These are phyloP conservation scores for Fusarium liriodendri DNA, from an alignment of 2,329 filamentous ascomycete genomes.

Conservation along the genomic window DNA sequence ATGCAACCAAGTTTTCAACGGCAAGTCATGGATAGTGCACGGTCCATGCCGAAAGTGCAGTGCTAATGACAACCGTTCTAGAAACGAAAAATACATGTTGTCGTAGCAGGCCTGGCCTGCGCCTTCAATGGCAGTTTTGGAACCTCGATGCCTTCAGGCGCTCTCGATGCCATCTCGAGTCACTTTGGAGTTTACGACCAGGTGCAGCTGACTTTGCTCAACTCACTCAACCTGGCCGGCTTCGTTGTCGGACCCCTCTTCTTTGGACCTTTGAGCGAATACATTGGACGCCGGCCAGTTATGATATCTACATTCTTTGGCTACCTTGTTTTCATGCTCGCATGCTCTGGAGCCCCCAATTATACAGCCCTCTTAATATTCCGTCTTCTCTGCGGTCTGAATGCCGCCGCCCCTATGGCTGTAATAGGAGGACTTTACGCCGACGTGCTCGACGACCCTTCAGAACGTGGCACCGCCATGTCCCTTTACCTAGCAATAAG, in stretches of 20 bases:
- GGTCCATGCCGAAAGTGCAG: not conserved
- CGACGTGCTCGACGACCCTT: conserved; percentile 48
- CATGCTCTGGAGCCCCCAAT: conserved; percentile 54
- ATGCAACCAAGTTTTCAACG: conserved; percentile 44
- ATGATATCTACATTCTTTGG: conserved; percentile 49
- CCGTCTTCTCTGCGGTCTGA: conserved; percentile 49
- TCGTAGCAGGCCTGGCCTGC: conserved; percentile 49
- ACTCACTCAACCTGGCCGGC: conserved; percentile 51
- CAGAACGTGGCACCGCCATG: conserved; percentile 47
- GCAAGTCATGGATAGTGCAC: conserved; percentile 22
- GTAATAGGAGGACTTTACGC: conserved; percentile 50
- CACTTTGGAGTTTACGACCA: conserved; percentile 43
- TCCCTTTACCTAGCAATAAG: conserved; percentile 50
- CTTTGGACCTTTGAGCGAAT: conserved; percentile 50
- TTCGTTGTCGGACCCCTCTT: conserved; percentile 50
- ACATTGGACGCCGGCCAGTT: conserved; percentile 48
- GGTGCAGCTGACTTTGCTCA: conserved; percentile 47
- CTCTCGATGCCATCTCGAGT: conserved; percentile 47
- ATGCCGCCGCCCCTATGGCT: conserved; percentile 49
- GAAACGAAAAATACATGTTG: conserved; percentile 48
- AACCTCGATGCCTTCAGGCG: conserved; percentile 50
- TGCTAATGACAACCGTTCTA: not conserved
- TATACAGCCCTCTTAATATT: conserved; percentile 57
- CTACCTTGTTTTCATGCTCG: conserved; percentile 49
- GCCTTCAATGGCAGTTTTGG: conserved; percentile 52